phyloP scores from a whole-genome alignment of 495 filamentous ascomycete genomes.

The Neurospora cerealis region DNA sequence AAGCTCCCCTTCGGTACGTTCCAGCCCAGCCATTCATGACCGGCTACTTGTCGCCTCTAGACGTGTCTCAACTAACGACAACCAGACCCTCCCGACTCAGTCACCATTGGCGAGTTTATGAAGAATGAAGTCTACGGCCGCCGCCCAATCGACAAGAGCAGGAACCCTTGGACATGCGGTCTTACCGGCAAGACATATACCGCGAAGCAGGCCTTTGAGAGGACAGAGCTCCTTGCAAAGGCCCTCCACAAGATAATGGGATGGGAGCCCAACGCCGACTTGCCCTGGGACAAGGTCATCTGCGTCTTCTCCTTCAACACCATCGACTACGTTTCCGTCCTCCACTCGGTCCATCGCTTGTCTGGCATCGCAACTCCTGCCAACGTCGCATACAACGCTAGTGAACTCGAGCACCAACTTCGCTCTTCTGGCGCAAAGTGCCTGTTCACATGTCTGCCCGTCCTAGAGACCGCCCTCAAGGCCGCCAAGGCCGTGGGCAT shows the following conservation, averaged over 20 bases:
- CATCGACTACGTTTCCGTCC: conserved; percentile 68
- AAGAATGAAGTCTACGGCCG: conserved; percentile 64
- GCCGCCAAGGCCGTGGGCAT: conserved; percentile 60
- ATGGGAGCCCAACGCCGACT: conserved; percentile 64
- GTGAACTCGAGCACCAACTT: conserved; percentile 72
- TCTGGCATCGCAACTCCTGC: conserved; percentile 69
- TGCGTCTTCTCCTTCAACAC: conserved; percentile 74
- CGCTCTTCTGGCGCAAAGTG: conserved; percentile 63
- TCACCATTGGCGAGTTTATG: conserved; percentile 75
- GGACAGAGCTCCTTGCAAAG: conserved; percentile 61
- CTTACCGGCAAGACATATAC: conserved; percentile 64
- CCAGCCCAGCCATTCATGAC: not conserved
- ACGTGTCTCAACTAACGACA: conserved; percentile 1
- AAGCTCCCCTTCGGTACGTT: conserved; percentile 48
- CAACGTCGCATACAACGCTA: conserved; percentile 70
- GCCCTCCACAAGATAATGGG: conserved; percentile 62
- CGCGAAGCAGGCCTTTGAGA: conserved; percentile 50
- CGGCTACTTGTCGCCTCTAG: not conserved
- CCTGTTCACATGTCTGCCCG: conserved; percentile 69
- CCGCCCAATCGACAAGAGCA: conserved; percentile 49
- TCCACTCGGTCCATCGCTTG: conserved; percentile 67
- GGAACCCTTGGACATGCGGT: conserved; percentile 74
- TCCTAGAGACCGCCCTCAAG: conserved; percentile 58
- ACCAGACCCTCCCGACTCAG: conserved; percentile 57
- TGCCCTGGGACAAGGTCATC: conserved; percentile 80